phyloP scores from a whole-genome alignment of 352 stramenopile species.

The Pythium brachiatum region DNA sequence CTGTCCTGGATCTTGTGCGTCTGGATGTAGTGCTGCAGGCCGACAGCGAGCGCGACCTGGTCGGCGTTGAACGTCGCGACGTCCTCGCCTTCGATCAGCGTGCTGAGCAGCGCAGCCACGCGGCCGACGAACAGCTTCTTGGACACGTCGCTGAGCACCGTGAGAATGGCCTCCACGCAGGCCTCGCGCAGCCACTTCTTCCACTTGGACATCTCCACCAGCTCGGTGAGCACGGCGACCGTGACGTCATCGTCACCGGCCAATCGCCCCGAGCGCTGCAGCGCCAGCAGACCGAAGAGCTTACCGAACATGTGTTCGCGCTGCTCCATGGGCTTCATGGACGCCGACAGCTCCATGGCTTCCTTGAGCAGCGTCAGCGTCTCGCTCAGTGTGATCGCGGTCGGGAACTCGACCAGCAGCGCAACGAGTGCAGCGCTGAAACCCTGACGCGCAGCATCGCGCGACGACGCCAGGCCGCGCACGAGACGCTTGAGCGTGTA shows the following conservation, averaged over 20 bases:
- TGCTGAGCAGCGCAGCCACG: constrained; percentile 30
- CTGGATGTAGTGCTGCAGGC: constrained; percentile 69
- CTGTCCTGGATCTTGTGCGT: constrained; percentile 34
- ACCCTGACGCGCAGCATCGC: constrained; percentile 85
- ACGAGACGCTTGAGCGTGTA: constrained; percentile 92
- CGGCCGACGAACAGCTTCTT: constrained; percentile 49
- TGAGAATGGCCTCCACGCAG: constrained; percentile 66
- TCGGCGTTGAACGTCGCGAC: constrained; percentile 63
- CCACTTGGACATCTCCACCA: constrained; percentile 56
- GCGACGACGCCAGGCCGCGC: constrained; percentile 85
- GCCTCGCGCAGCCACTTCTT: constrained; percentile 88
- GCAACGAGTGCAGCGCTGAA: constrained; percentile 83
- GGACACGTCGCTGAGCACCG: constrained; percentile 51
- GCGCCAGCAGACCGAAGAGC: constrained; percentile 82
- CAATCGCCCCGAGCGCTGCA: constrained; percentile 76
- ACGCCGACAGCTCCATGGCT: constrained; percentile 75
- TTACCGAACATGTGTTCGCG: constrained; percentile 91
- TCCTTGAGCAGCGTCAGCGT: constrained; percentile 62
- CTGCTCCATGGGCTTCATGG: constrained; percentile 92
- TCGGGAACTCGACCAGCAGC: constrained; percentile 57
- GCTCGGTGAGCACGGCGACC: constrained; percentile 38
- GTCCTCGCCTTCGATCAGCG: constrained; percentile 31
- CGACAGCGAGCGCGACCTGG: constrained; percentile 73
- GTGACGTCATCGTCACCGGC: constrained; percentile 27
- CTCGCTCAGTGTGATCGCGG: constrained; percentile 38